Percentiles rank a stretch among this genome's conserved stretches.
Conservation (phyloP, 257 asterid genomes). For the Asclepias syriaca region DNA sequence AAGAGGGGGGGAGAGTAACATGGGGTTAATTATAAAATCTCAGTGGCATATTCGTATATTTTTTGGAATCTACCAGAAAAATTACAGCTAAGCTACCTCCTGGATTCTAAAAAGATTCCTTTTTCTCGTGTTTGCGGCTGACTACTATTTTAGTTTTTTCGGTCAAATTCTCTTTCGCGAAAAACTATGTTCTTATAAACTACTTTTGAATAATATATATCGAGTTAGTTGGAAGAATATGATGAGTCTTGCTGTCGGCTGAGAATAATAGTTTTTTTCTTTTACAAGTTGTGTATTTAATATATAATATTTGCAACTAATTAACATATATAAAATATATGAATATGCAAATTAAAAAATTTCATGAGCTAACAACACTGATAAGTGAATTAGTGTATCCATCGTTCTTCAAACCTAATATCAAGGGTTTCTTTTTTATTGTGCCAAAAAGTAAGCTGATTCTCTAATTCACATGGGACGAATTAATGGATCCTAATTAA, state of each 20-base stretch:
- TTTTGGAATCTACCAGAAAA: slow-evolving; percentile 20
- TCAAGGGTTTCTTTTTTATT: too few relatives aligned
- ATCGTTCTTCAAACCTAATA: too few relatives aligned
- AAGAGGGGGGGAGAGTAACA: slow-evolving; percentile 16
- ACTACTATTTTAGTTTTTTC: not conserved
- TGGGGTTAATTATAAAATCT: not conserved
- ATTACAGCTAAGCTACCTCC: slow-evolving; percentile 11
- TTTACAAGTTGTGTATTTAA: not conserved
- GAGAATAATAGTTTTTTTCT: not conserved
- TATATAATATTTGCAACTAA: not conserved
- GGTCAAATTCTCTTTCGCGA: not conserved
- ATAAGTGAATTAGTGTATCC: too few relatives aligned
- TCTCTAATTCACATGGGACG: too few relatives aligned
- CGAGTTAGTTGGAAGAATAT: slow-evolving; percentile 1
- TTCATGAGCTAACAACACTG: too few relatives aligned
- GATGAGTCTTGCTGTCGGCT: not conserved
- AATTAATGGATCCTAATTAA: too few relatives aligned
- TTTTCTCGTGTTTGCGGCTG: slow-evolving; percentile 25
- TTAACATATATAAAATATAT: too few relatives aligned
- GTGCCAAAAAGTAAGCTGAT: too few relatives aligned
- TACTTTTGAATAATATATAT: not conserved
- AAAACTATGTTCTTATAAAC: not conserved
- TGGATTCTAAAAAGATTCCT: slow-evolving; percentile 36
- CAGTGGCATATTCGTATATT: slow-evolving; percentile 22
- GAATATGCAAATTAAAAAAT: too few relatives aligned